phyloP scores from a whole-genome alignment of 2,329 filamentous ascomycete genomes.

The Orbilia quercus region DNA sequence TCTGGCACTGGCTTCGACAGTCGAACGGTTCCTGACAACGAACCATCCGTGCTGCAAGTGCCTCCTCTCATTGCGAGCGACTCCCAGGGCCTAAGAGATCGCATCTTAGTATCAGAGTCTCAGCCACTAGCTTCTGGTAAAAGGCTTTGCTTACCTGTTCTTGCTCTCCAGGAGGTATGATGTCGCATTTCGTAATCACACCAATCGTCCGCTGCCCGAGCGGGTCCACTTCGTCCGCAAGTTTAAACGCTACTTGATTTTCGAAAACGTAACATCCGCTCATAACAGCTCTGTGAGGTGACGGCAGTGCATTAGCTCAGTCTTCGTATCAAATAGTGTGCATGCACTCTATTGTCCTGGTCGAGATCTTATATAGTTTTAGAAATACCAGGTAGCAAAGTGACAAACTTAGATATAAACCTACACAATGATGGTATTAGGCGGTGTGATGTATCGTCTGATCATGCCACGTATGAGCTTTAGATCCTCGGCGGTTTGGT shows the following conservation, averaged over 20 bases:
- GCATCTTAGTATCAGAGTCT: too few relatives aligned
- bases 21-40: slow-evolving; percentile 58
- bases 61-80: slow-evolving; percentile 6
- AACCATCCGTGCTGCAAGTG: slow-evolving; percentile 59
- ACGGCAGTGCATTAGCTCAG: slow-evolving; percentile 44
- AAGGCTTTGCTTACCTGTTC: slow-evolving; percentile 4
- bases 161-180: slow-evolving; percentile 56
- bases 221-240: slow-evolving; percentile 29
- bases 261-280: too few relatives aligned
- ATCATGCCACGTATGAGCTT: slow-evolving; percentile 56
- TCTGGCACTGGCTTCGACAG: slow-evolving; percentile 48
- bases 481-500: slow-evolving; percentile 57
- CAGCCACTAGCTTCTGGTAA: too few relatives aligned
- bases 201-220: slow-evolving; percentile 58
- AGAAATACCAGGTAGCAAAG: too few relatives aligned
- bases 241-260: too few relatives aligned
- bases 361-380: too few relatives aligned
- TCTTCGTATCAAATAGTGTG: not conserved
- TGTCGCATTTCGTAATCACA: slow-evolving; percentile 60
- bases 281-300: slow-evolving; percentile 9
- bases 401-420: slow-evolving; percentile 52
- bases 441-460: slow-evolving; percentile 55
- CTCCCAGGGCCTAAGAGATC: slow-evolving; percentile 9
- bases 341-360: not conserved
- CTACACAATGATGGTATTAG: slow-evolving; percentile 59